These are phyloP conservation scores for Boletus subcaerulescens DNA, from an alignment of 768 basidiomycete genomes.

Conservation along the genomic window DNA sequence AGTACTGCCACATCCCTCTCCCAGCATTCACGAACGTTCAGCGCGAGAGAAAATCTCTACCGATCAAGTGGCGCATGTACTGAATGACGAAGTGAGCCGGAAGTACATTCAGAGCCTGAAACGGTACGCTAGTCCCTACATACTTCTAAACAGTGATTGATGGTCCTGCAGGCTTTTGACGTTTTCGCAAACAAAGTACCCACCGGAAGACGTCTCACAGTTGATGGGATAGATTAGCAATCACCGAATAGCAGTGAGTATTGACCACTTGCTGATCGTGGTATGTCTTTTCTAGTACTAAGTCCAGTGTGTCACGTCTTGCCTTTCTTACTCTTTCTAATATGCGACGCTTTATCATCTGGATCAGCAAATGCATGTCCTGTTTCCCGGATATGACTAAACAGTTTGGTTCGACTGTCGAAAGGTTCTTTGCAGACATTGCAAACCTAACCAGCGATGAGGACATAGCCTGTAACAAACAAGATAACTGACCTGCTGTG, in stretches of 20 bases:
- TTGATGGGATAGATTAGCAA: conserved; percentile 69
- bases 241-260: background rate
- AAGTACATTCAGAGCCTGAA: conserved; percentile 99
- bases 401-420: conserved; percentile 68
- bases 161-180: conserved; percentile 69
- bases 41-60: conserved; percentile 97
- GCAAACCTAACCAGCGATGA: conserved; percentile 42
- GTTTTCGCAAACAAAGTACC: conserved; percentile 94
- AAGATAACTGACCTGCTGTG: conserved; percentile 9
- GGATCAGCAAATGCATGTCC: conserved; percentile 62
- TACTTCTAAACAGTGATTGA: conserved; percentile 1
- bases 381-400: conserved; percentile 64
- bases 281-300: conserved; percentile 8
- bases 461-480: conserved; percentile 1
- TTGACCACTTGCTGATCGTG: background rate
- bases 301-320: conserved; percentile 16
- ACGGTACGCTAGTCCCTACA: conserved; percentile 49
- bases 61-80: conserved; percentile 95
- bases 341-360: conserved; percentile 25
- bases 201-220: conserved; percentile 87
- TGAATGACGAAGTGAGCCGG: conserved; percentile 98
- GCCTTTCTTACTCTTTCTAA: conserved; percentile 36
- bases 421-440: conserved; percentile 68
- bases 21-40: conserved; percentile 93
- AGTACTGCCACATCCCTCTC: background rate